phyloP scores from a whole-genome alignment of 2,329 filamentous ascomycete genomes.

The Colletotrichum spaethianum region DNA sequence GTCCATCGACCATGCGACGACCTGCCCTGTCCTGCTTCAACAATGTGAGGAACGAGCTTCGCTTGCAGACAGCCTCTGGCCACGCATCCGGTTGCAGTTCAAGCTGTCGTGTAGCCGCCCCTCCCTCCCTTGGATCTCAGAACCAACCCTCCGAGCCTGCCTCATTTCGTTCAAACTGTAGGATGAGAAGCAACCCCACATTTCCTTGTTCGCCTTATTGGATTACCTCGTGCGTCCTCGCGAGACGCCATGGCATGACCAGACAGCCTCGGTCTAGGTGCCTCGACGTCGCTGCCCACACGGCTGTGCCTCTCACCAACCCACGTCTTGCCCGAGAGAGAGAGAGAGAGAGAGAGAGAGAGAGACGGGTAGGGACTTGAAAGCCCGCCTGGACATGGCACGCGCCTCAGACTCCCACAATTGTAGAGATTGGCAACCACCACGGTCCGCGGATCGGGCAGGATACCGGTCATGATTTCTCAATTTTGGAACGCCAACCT shows the following conservation, averaged over 20 bases:
- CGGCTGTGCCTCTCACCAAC: neutral
- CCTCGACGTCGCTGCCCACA: neutral
- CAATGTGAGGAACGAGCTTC: neutral
- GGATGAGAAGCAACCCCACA: neutral
- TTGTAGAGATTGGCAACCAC: neutral
- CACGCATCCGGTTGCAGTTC: neutral
- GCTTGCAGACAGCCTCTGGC: neutral
- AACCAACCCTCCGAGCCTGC: neutral
- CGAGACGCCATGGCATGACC: neutral
- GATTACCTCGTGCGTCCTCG: too few relatives aligned
- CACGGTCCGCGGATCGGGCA: neutral
- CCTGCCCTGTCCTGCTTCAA: neutral
- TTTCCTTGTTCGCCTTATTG: neutral
- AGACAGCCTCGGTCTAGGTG: neutral
- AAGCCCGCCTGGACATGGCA: neutral
- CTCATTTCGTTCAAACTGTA: neutral
- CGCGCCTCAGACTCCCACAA: neutral
- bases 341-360: neutral
- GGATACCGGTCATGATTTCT: neutral
- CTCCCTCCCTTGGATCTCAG: neutral
- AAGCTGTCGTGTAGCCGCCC: neutral
- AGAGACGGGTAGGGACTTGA: neutral
- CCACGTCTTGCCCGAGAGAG: neutral
- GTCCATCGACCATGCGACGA: neutral
- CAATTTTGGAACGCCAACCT: conserved; percentile 33